Evolutionary conservation across 306 rosid species (phyloP).

Genomic region (Gastrolobium villosum): DNA sequence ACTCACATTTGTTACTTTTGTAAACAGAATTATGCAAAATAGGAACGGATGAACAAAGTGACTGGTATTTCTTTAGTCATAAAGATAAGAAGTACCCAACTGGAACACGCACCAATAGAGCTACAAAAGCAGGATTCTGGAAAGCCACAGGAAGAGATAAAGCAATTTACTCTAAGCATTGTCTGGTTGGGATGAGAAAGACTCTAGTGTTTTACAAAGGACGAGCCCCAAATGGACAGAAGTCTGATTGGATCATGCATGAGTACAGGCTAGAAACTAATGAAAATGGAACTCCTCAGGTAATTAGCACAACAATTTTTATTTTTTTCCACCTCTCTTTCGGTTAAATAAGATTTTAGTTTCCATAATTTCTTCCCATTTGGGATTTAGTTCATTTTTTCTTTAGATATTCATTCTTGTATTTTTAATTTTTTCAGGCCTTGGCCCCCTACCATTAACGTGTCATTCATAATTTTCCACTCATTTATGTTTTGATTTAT

Average conservation of each 20-base stretch:
- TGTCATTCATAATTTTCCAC: too few species aligned
- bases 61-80: conserved; percentile 96
- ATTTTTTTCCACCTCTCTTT: background rate
- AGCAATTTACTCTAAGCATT: conserved; percentile 74
- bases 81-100: conserved; percentile 92
- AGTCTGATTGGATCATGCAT: conserved; percentile 98
- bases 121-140: conserved; percentile 98
- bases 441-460: too few species aligned
- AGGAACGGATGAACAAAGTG: conserved; percentile 83
- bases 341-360: too few species aligned
- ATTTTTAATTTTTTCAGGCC: too few species aligned
- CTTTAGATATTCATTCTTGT: too few species aligned
- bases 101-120: conserved; percentile 88
- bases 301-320: conserved; percentile 1
- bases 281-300: conserved; percentile 87
- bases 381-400: too few species aligned
- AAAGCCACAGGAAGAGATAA: conserved; percentile 97
- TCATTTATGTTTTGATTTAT: too few species aligned
- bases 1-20: background rate
- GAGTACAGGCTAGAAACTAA: conserved; percentile 87
- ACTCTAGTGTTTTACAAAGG: conserved; percentile 91
- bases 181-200: conserved; percentile 90
- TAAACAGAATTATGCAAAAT: conserved; percentile 75
- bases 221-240: conserved; percentile 90
- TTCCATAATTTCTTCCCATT: too few species aligned